Evolutionary conservation across 2,329 filamentous ascomycete species (phyloP), one percentile per base, ranked within the genome.

Genomic region (Beauveria bassiana): DNA sequence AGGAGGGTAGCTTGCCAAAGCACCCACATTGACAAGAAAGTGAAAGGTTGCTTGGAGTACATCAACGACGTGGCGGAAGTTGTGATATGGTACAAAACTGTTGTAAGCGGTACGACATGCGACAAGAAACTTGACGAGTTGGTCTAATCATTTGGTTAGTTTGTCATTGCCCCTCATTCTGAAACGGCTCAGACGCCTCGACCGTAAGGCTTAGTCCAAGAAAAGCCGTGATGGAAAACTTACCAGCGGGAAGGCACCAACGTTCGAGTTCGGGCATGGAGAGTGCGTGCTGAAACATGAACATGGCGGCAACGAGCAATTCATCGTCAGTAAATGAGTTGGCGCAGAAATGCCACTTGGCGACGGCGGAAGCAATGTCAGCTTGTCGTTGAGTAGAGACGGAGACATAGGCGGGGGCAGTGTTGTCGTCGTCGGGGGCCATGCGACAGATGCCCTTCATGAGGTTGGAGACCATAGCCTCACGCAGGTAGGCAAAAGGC

Each of bases 41-140:
- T 89, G 87, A 73, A 97, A 98, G 3, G 92, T 86, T 1, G 93
- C 96, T 73, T 98, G 93, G 59, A 98, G 81, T 31, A 99, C 95
- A 74, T 99, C 95, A 64, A 97, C 88, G 24, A 96, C 95, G 74
- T 99, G 95, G 60, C 93, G 89, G 73, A 98, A 99, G 75, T 99
- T 99, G 79, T 99, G 95, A 71, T 98, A 99, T 24, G 93, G 90
- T 42, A 97, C 92, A 73, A 96, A 96, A 62, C 86, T 89, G 73
- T 98, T 98, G 77, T 99, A 99, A n/a, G 95, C 91, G 53, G 89
- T 87, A 64, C 93, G 88, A 70, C 92, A 95, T 59, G 93, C 92
- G 65, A 96, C 83, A 64, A 98, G 80, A 70, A 96, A 98, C 59
- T 85, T 87, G 66, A 89, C 88, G 31, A 99, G 80, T 72, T 96